phyloP scores from a whole-genome alignment of 2,329 filamentous ascomycete species.

The Penicillium crustosum region DNA sequence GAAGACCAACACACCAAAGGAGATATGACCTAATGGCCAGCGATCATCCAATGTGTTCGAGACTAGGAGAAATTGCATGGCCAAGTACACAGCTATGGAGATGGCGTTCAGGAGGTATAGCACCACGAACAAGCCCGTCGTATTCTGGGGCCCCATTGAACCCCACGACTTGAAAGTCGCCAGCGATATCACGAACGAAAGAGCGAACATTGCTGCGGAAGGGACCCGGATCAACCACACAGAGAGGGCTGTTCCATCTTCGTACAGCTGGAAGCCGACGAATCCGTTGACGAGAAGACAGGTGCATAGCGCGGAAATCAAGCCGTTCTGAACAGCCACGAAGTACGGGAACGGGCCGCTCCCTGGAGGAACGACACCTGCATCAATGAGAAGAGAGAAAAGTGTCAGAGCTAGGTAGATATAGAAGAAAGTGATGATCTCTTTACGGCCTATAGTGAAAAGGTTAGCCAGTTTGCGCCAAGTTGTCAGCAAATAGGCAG shows the following conservation, averaged over 20 bases:
- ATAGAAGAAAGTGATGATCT: constrained; percentile 91
- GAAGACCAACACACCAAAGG: constrained; percentile 88
- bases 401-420: constrained; percentile 89
- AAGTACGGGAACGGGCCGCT: constrained; percentile 86
- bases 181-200: constrained; percentile 83
- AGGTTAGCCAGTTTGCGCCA: constrained; percentile 10
- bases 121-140: constrained; percentile 84
- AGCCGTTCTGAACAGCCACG: constrained; percentile 78
- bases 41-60: constrained; percentile 87
- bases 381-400: constrained; percentile 84
- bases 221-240: constrained; percentile 86
- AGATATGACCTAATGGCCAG: constrained; percentile 91
- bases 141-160: constrained; percentile 80
- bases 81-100: constrained; percentile 79
- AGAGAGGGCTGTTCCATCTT: constrained; percentile 89
- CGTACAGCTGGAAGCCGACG: constrained; percentile 96
- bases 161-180: constrained; percentile 92
- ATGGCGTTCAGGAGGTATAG: constrained; percentile 89
- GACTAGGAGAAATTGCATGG: constrained; percentile 86
- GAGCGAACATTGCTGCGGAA: constrained; percentile 77
- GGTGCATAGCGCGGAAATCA: constrained; percentile 81
- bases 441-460: constrained; percentile 57
- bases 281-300: constrained; percentile 96
- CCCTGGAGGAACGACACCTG: constrained; percentile 84
- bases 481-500: neutral